Base-by-base conservation (phyloP, 371 early-diverging fungal species). In the Dichotomocladium elegans region DNA sequence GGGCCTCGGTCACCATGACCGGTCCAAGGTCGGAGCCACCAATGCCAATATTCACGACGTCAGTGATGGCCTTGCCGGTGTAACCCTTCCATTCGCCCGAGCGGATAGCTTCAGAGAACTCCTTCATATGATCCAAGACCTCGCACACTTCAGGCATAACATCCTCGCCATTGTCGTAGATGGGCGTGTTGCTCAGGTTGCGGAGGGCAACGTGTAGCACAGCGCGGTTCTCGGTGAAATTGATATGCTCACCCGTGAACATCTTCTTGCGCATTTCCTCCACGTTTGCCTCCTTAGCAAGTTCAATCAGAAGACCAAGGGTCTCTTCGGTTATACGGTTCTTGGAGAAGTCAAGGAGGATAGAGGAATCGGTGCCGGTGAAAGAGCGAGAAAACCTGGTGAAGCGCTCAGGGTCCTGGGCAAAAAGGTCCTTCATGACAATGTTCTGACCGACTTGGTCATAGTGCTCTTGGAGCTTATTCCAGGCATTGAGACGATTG, bases 11-110 rank as follows among this genome's bases (percentile, higher is more conserved):
- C 30, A 96, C 98, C 96, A 99, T 95, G 55, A 95, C 92, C 19
- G 99, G 99, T 29, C 99, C 99, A 28, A 99, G 84, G 73, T 99
- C 99, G 15, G 96, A 96, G 61, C 99, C 99, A 64, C 99, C 99
- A 63, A 99, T 99, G 63, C 99, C 99, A 70, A 99, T 98, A 81
- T 98, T 98, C 64, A 99, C 94, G 41, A 99, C 74, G 60, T 95
- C 95, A 37, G 92, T 92, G 67, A 99, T 93, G 31, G 70, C 59
- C 73, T 96, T 86, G 62, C 98, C 98, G 29, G 98, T 93, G 63
- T 91, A 94, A 30, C 99, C 96, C 66, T 81, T 90, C 94, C 99
- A 94, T 51, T 73, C 70, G 30, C 98, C 96, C 17, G 85, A 83
- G 29, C 96, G 88, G 57, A 99, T 85, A 12, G 76, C 68, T 49